Evolutionary conservation across 139 green algal species (phyloP), one percentile per base, ranked within the genome.

Genomic region (Asterochloris sp.): DNA sequence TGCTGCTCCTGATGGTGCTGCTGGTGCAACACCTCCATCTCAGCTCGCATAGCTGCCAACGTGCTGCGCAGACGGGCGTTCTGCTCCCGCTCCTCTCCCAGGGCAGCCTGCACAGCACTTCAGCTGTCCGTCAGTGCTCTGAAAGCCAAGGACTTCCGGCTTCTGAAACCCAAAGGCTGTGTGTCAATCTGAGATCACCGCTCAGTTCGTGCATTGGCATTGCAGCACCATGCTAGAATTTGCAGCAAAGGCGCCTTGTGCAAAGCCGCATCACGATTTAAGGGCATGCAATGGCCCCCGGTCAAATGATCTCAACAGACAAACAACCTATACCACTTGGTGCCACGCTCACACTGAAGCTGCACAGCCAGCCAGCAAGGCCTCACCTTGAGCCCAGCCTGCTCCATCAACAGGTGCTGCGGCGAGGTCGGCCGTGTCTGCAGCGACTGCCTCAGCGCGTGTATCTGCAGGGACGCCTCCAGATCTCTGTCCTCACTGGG

Each of bases 21-120:
- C 71, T 91, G 89, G 38, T 54, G 38, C 78, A 92, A 71, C 13
- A 85, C 69, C 67, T 94, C 88, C 88, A 93, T 92, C 75, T 95
- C 92, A n/a, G 78, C 68, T 9, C 90, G 80, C 86, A 94, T 89
- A 38, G 89, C 82, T 14, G 78, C 86, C 23, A 94, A 80, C 26
- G 87, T 91, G 47, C 71, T 64, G 9, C 89, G 84, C 81, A 93
- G 88, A 23, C 89, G 86, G 47, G 75, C 54, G 75, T 92, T 94
- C 79, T 90, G 84, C n/a, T 47, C 67, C 73, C 91, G 76, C 19
- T 88, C 83, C 17, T 88, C 86, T 47, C 83, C 67, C 21, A 89
- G 66, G 62, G 73, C 78, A 61, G 78, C 83, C 27, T 86, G 29
- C 67, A 81, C 47, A 13, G 14, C 15, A 71, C 17, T 71, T 2